These are phyloP conservation scores for Echeveria elegans DNA, from an alignment of 164 flowering plant genomes.

Conservation along the genomic window DNA sequence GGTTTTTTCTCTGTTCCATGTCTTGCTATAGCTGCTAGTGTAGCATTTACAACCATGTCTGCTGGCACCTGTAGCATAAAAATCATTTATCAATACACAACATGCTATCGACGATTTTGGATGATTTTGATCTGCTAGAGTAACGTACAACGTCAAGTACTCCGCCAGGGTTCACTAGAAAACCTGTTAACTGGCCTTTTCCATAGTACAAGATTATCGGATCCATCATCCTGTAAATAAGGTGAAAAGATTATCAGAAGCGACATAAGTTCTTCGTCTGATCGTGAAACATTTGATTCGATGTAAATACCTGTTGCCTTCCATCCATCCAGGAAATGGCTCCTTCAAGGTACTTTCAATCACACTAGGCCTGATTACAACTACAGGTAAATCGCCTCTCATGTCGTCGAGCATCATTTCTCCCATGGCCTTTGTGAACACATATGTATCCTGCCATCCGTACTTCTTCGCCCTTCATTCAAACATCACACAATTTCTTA, in stretches of 20 bases:
- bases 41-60: constrained; percentile 93
- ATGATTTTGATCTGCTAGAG: not conserved
- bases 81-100: not conserved
- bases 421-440: constrained; percentile 94
- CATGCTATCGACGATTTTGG: not conserved
- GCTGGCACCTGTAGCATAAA: constrained; percentile 60
- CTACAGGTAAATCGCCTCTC: constrained; percentile 77
- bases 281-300: not conserved
- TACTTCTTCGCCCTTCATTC: constrained; percentile 54
- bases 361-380: constrained; percentile 76
- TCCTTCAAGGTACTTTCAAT: constrained; percentile 79
- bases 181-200: constrained; percentile 85
- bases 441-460: constrained; percentile 97
- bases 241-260: not conserved
- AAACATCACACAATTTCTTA: not conserved
- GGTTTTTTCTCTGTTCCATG: constrained; percentile 54
- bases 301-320: constrained; percentile 62
- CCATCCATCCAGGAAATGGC: constrained; percentile 98
- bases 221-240: constrained; percentile 75
- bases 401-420: constrained; percentile 75
- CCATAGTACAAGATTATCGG: constrained; percentile 80
- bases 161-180: constrained; percentile 71
- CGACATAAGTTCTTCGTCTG: not conserved
- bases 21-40: constrained; percentile 82
- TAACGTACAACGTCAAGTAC: constrained; percentile 79